Evolutionary conservation across 305 asterid genomes (phyloP), one percentile per base, ranked within the genome.

Genomic region (Stenogyne calaminthoides): DNA sequence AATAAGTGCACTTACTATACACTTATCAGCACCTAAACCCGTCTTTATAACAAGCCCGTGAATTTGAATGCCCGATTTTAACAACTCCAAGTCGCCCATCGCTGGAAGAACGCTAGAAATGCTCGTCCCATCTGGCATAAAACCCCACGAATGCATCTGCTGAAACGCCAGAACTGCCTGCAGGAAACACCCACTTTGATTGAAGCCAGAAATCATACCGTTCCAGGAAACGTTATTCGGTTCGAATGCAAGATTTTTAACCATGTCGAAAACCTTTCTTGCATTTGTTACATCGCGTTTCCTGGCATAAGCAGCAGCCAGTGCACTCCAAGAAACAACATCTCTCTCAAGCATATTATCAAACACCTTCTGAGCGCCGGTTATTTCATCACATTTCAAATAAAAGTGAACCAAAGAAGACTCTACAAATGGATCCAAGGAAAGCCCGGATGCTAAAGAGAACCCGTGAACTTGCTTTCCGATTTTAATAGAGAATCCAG

Each of bases 191-290:
- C 92, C 91, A 32, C 97, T 91, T 78, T 86, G 97, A 80, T 91
- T 91, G 83, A 94, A 89, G 15, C 98, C 98, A 12, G 95, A 86
- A 81, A 94, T 94, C 86, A 94, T 80, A 37, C 98, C 98, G 57
- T 89, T 94, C 97, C 97, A 88, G 2, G 97, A 87, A 47, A 94
- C 89, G 5, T 51, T 36, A 85, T 94, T 93, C 12, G 93, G 95
- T 71, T 80, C 83, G 70, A 91, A 77, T 15, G 90, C 89, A 63
- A 84, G 75, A 32, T 49, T 61, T 27, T 59, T 76, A 79, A 76
- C 87, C 78, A 74, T 80, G 56, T 56, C 59, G 74, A 94, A 85
- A 39, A 85, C 85, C 76, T 60, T 77, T 64, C 34, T 81, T 6
- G 89, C 93, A 78, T 84, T 85, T 32, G 6, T 1, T 25, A 82